These are phyloP conservation scores for Aphanomyces cochlioides DNA, from an alignment of 352 stramenopile genomes.

Conservation along the genomic window DNA sequence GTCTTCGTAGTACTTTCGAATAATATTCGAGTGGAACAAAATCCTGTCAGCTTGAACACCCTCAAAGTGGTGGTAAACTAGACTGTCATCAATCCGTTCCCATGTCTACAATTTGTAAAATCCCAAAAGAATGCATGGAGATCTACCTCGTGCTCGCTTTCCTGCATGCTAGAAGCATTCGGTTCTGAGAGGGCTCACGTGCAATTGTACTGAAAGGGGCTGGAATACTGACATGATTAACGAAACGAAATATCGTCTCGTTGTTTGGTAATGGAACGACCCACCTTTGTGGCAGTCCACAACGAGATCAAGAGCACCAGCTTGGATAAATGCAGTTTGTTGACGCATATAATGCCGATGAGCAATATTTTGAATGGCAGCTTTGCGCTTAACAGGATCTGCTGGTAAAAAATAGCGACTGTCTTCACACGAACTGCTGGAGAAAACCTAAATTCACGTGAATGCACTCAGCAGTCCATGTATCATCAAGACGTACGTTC, in stretches of 20 bases:
- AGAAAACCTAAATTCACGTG: neutral
- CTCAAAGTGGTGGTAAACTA: neutral
- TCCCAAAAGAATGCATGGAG: no score
- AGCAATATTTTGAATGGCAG: constrained; percentile 4
- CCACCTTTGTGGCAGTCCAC: neutral
- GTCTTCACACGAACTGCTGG: neutral
- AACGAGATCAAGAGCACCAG: neutral
- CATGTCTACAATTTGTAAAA: neutral
- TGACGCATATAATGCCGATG: neutral
- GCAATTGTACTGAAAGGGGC: neutral
- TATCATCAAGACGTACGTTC: neutral
- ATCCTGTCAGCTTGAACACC: neutral
- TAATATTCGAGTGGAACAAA: constrained; percentile 2
- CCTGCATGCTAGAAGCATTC: no score
- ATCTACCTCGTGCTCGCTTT: no score
- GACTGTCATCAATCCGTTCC: neutral
- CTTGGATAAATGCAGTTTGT: constrained; percentile 1
- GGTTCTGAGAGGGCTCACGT: no score
- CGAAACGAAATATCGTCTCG: neutral
- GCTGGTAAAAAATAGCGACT: neutral
- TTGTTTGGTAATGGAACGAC: neutral
- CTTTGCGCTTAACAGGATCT: neutral
- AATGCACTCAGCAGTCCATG: neutral
- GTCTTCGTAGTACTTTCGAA: neutral
- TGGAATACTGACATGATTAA: constrained; percentile 7